These are phyloP conservation scores for Phoenix roebelenii DNA, from an alignment of 176 grass and related monocot genomes.

Conservation along the genomic window DNA sequence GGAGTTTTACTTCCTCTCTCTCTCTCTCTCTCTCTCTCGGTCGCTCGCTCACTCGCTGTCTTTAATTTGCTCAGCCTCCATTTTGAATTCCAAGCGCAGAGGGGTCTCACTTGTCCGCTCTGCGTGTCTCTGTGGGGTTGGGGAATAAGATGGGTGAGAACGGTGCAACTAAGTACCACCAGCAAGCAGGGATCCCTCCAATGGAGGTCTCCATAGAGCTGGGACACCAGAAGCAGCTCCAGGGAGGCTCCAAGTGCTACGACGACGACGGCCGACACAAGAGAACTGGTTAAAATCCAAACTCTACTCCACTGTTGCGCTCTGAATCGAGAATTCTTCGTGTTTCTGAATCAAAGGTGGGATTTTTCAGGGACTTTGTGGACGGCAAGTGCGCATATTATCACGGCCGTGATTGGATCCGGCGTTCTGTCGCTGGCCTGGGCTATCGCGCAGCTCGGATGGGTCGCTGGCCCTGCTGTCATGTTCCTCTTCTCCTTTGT, in stretches of 20 bases:
- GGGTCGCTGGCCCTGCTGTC: constrained; percentile 5
- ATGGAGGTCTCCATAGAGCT: background rate
- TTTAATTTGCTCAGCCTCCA: too few species aligned
- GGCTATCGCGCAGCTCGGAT: constrained; percentile 15
- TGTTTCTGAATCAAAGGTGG: too few species aligned
- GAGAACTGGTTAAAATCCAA: background rate
- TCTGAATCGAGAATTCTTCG: too few species aligned
- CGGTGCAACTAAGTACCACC: background rate
- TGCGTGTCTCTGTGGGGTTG: too few species aligned
- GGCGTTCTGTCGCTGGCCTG: constrained; percentile 17
- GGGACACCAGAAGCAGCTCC: background rate
- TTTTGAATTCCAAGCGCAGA: too few species aligned
- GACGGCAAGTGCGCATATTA: constrained; percentile 15
- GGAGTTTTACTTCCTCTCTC: too few species aligned
- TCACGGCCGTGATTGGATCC: constrained; percentile 14
- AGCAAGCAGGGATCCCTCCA: background rate
- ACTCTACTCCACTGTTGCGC: too few species aligned
- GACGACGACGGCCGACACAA: constrained; percentile 9
- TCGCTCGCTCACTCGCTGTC: too few species aligned
- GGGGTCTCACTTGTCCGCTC: too few species aligned
- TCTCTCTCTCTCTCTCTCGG: too few species aligned
- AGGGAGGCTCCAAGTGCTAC: constrained; percentile 1
- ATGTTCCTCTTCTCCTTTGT: constrained; percentile 19
- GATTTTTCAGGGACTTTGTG: background rate
- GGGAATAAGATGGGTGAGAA: constrained; percentile 5